These are phyloP conservation scores for Colletotrichum sojae DNA, from an alignment of 2,329 filamentous ascomycete species.

Conservation along the genomic window DNA sequence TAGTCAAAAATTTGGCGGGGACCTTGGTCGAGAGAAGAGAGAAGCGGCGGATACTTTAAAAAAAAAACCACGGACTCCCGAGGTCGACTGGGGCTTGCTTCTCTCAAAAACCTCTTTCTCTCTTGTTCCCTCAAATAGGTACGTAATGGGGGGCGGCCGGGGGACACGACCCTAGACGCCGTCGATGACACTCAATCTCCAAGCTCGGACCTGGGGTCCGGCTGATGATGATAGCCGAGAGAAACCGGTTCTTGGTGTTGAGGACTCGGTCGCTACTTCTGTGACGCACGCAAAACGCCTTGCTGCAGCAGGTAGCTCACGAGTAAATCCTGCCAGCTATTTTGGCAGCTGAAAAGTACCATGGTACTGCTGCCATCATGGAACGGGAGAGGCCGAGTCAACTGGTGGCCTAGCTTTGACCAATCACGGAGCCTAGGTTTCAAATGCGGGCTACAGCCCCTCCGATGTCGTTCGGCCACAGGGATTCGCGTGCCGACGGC, in stretches of 20 bases:
- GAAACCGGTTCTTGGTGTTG: conserved; percentile 31
- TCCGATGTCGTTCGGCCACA: conserved; percentile 37
- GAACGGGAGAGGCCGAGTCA: conserved; percentile 29
- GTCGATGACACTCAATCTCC: conserved; percentile 21
- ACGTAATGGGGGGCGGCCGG: conserved; percentile 28
- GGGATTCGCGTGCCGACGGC: conserved; percentile 20
- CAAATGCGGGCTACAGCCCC: conserved; percentile 20
- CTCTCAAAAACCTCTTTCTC: neutral
- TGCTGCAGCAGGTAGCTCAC: neutral
- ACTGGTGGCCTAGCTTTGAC: neutral
- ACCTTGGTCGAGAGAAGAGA: neutral
- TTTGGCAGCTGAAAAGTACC: conserved; percentile 41
- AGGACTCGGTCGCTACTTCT: conserved; percentile 24
- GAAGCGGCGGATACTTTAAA: conserved; percentile 26
- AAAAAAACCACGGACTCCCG: conserved; percentile 1
- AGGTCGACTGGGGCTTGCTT: conserved; percentile 1
- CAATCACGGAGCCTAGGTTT: conserved; percentile 37
- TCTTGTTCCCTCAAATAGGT: conserved; percentile 31
- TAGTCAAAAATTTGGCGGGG: neutral
- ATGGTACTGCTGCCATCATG: conserved; percentile 17
- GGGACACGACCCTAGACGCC: neutral
- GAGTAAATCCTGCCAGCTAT: conserved; percentile 3
- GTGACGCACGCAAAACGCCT: neutral
- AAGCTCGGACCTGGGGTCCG: conserved; percentile 36
- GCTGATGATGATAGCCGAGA: conserved; percentile 41